Evolutionary conservation across 2,329 filamentous ascomycete genomes (phyloP).

Genomic region (Exophiala sp.): DNA sequence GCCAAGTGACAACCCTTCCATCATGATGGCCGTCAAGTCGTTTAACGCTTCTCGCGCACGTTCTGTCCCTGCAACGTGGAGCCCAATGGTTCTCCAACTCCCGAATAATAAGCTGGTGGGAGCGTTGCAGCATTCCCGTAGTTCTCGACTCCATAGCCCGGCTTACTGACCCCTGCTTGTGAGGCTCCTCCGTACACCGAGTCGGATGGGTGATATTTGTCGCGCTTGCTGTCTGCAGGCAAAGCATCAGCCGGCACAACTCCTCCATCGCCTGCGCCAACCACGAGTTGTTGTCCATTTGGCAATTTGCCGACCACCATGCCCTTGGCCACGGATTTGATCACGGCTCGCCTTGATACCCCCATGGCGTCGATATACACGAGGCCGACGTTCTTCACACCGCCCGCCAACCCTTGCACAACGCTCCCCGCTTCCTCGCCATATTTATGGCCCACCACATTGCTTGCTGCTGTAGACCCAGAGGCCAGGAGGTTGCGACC

Average conservation of each 20-base stretch:
- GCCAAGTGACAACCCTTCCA: not conserved
- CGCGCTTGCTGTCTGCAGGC: slow-evolving; percentile 17
- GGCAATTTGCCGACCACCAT: slow-evolving; percentile 59
- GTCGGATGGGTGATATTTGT: slow-evolving; percentile 12
- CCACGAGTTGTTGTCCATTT: slow-evolving; percentile 45
- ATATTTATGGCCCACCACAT: slow-evolving; percentile 83
- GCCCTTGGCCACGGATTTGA: slow-evolving; percentile 93
- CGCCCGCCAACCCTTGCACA: slow-evolving; percentile 68
- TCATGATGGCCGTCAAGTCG: not conserved
- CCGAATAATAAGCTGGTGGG: slow-evolving; percentile 27
- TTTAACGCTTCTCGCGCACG: slow-evolving; percentile 26
- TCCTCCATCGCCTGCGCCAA: slow-evolving; percentile 44
- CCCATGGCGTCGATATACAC: slow-evolving; percentile 97
- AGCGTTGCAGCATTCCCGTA: slow-evolving; percentile 23
- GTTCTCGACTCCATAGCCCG: slow-evolving; percentile 25
- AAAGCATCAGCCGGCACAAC: slow-evolving; percentile 30
- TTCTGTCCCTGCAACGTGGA: slow-evolving; percentile 28
- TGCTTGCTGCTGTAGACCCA: slow-evolving; percentile 70
- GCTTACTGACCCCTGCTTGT: slow-evolving; percentile 13
- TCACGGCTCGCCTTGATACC: slow-evolving; percentile 77
- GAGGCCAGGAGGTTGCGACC: slow-evolving; percentile 70
- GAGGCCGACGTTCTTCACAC: slow-evolving; percentile 90
- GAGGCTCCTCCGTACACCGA: slow-evolving; percentile 14
- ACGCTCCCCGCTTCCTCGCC: slow-evolving; percentile 77
- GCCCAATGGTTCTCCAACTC: slow-evolving; percentile 30